Percentiles rank a stretch among this genome's conserved stretches.
These are phyloP conservation scores for Glycine soja DNA, from an alignment of 306 rosid species.

Conservation along the genomic window DNA sequence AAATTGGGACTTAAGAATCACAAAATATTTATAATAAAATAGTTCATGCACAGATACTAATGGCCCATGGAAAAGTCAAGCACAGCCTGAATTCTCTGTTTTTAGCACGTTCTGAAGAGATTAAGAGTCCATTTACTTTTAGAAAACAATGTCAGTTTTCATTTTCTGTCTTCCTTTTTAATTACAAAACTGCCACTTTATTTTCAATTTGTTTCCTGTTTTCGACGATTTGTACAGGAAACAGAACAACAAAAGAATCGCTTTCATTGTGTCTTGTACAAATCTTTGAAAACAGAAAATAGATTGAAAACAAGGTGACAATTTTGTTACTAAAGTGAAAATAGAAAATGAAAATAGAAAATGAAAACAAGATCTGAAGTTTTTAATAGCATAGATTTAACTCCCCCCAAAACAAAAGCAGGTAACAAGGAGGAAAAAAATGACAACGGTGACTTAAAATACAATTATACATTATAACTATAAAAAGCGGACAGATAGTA, in stretches of 20 bases:
- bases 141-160: neutral
- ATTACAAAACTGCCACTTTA: neutral
- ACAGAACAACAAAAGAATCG: neutral
- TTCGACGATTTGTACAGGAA: neutral
- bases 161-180: neutral
- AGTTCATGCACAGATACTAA: constrained; percentile 27
- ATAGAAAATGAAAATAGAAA: too few species aligned
- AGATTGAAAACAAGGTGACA: too few species aligned
- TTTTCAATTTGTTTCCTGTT: neutral
- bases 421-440: too few species aligned
- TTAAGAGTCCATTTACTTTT: neutral
- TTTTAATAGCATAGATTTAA: too few species aligned
- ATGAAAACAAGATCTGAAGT: too few species aligned
- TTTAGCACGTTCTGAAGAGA: neutral
- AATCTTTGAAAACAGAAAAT: neutral
- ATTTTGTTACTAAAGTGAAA: too few species aligned
- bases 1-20: constrained; percentile 26
- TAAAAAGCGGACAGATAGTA: constrained; percentile 14
- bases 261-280: neutral
- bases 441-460: neutral
- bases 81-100: neutral
- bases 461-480: neutral
- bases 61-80: constrained; percentile 6
- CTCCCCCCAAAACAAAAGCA: too few species aligned
- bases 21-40: constrained; percentile 29